These are phyloP conservation scores for Arthrinium puccinioides DNA, from an alignment of 2,329 filamentous ascomycete species.

Conservation along the genomic window DNA sequence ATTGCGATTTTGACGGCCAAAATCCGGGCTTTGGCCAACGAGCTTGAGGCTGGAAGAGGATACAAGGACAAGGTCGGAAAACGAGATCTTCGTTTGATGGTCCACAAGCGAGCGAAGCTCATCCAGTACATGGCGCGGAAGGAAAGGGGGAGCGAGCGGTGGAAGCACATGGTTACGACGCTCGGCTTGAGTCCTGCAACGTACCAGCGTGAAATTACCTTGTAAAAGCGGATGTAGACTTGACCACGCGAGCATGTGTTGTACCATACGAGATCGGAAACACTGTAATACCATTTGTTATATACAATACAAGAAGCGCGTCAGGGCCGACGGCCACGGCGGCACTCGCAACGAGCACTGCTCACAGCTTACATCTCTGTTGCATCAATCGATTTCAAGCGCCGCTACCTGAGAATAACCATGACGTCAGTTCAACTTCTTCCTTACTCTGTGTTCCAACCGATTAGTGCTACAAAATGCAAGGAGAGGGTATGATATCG, in stretches of 20 bases:
- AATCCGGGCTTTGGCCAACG: slow-evolving; percentile 73
- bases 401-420: slow-evolving; percentile 4
- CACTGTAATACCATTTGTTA: slow-evolving; percentile 17
- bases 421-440: slow-evolving; percentile 6
- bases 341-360: too few relatives aligned
- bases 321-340: background rate
- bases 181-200: slow-evolving; percentile 81
- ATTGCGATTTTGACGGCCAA: slow-evolving; percentile 91
- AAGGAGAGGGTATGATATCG: slow-evolving; percentile 11
- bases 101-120: slow-evolving; percentile 84
- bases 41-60: slow-evolving; percentile 58
- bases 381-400: slow-evolving; percentile 6
- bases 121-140: slow-evolving; percentile 80
- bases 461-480: slow-evolving; percentile 39
- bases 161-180: slow-evolving; percentile 77
- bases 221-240: slow-evolving; percentile 48
- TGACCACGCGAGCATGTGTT: slow-evolving; percentile 15
- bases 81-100: slow-evolving; percentile 75
- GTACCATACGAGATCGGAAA: slow-evolving; percentile 4
- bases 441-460: slow-evolving; percentile 24
- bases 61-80: slow-evolving; percentile 92
- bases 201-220: slow-evolving; percentile 82
- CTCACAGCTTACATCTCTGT: slow-evolving; percentile 3
- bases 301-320: slow-evolving; percentile 38
- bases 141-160: slow-evolving; percentile 85